Evolutionary conservation across 225 moss, liverwort and hornwort species (phyloP).

Genomic region (Polytrichum commune): DNA sequence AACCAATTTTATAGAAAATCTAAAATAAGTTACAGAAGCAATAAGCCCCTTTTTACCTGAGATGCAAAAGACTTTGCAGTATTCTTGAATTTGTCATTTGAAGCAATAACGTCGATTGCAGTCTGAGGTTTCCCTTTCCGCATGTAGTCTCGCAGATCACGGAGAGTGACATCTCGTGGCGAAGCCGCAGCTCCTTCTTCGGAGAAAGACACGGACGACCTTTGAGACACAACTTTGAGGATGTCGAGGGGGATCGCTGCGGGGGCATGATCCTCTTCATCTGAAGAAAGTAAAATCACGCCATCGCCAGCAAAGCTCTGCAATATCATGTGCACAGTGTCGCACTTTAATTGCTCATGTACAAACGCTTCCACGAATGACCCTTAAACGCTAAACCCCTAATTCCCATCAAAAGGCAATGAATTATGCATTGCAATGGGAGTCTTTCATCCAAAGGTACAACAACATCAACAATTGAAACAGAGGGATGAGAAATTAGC

Average conservation of each 20-base stretch:
- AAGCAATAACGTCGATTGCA: not conserved
- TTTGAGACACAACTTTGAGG: not conserved
- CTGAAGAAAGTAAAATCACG: not conserved
- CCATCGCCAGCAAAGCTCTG: not conserved
- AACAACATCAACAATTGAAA: not conserved
- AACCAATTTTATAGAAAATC: not conserved
- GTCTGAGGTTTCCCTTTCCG: slow-evolving; percentile 1
- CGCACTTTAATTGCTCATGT: not conserved
- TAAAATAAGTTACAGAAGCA: not conserved
- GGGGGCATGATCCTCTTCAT: not conserved
- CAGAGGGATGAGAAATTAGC: not conserved
- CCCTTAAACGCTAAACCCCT: not conserved
- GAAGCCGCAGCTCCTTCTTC: too few species aligned
- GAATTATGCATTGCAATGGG: too few species aligned
- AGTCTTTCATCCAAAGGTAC: not conserved
- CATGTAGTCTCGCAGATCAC: not conserved
- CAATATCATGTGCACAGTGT: not conserved
- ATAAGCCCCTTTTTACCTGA: not conserved
- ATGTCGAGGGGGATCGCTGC: not conserved
- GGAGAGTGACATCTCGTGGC: not conserved
- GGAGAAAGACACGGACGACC: too few species aligned
- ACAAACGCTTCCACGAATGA: not conserved
- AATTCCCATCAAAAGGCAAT: not conserved
- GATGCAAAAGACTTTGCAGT: not conserved
- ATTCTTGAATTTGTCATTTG: not conserved